Evolutionary conservation across 2,329 filamentous ascomycete genomes (phyloP), one percentile per base, ranked within the genome.

Genomic region (Phaeomoniella chlamydospora): DNA sequence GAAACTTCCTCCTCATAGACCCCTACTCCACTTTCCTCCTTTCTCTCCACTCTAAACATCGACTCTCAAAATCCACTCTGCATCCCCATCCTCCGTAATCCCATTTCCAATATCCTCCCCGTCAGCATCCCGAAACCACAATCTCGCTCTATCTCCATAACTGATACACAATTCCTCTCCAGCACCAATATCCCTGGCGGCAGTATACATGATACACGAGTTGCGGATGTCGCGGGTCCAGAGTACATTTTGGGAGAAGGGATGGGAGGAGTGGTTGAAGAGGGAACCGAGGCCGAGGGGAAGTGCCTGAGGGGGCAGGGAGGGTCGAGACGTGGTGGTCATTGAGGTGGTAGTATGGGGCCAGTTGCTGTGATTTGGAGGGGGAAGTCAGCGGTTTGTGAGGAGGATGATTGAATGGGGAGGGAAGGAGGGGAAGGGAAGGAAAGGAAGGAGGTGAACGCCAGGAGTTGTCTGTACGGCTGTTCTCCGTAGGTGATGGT

Each of bases 251-350:
- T 70, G 68, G 12, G 58, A 43, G 16, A 31, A 37, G n/a, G n/a
- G n/a, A 12, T 49, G 43, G 0, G 52, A 54, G 2, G 65, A 67
- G 45, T 72, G 68, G 40, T 72, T 72, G 55, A 72, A 71, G 61
- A 71, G 66, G 30, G 59, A 64, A 14, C 68, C 68, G 0, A 72
- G 53, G 3, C 67, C 68, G 17, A 72, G 57, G 10, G 69, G 56
- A 2, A 72, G 50, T 6, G 68, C 68, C 50, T 72, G 68, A 0
- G 56, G 57, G 22, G 22, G 22, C 22, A 26, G 22, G 22, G 22
- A 26, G 22, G 22, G 22, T 6, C 9, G 22, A 26, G 22, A 26
- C 9, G 22, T 26, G 22, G 22, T 9, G n/a, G 22, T 9, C 9
- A n/a, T 9, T 6, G 22, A 9, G 22, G 6, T 6, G 22, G 22